Evolutionary conservation across 139 green algal species (phyloP).

Genomic region (Micractinium sp.): DNA sequence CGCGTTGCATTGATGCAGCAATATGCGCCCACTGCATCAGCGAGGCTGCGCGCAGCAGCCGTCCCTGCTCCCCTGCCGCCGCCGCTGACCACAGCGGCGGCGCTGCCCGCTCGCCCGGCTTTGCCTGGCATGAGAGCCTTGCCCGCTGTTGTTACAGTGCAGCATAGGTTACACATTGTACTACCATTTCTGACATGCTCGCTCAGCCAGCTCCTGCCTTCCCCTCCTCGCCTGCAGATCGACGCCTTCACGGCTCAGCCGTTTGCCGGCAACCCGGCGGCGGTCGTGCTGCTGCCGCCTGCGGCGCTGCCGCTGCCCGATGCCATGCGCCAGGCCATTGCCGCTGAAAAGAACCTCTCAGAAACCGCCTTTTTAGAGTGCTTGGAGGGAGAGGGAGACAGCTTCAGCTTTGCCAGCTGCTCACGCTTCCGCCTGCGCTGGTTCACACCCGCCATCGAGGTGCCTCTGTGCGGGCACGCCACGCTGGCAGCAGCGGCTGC

Average conservation of each 20-base stretch:
- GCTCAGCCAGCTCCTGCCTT: too few relatives aligned
- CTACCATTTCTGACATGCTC: not conserved
- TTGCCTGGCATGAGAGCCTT: not conserved
- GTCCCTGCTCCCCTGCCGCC: not conserved
- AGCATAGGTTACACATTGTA: too few relatives aligned
- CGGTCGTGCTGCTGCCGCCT: conserved; percentile 65
- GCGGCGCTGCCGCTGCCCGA: conserved; percentile 26
- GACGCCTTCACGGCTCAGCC: conserved; percentile 74
- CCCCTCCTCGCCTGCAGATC: conserved; percentile 43
- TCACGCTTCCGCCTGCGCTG: conserved; percentile 62
- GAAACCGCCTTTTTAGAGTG: conserved; percentile 82
- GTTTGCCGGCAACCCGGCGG: conserved; percentile 84
- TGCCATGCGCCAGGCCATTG: conserved; percentile 55
- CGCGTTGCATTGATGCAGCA: too few relatives aligned
- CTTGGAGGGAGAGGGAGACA: not conserved
- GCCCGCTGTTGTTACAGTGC: too few relatives aligned
- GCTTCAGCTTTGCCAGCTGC: conserved; percentile 37
- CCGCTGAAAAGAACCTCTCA: conserved; percentile 78
- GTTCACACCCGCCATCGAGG: conserved; percentile 59
- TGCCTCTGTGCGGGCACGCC: conserved; percentile 74
- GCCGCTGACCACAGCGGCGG: too few relatives aligned
- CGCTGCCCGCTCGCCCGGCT: not conserved
- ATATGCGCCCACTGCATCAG: too few relatives aligned
- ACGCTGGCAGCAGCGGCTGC: conserved; percentile 60
- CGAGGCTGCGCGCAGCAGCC: too few relatives aligned